These are phyloP conservation scores for Candida hispaniensis DNA, from an alignment of 805 yeast species.

Conservation along the genomic window DNA sequence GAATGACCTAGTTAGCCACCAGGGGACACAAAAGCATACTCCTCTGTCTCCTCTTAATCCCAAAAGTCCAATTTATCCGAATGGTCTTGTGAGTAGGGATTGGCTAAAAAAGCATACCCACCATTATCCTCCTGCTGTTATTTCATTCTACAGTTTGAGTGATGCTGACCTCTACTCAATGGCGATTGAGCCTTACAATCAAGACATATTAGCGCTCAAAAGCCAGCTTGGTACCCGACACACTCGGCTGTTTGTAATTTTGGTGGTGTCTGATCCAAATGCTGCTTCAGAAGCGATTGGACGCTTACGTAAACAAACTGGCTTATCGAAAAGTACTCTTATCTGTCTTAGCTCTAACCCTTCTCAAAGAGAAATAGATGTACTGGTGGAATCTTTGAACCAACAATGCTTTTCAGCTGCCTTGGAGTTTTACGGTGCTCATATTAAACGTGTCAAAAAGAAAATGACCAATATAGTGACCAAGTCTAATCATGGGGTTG, in stretches of 20 bases:
- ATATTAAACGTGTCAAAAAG: conserved; percentile 35
- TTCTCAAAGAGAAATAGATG: conserved; percentile 33
- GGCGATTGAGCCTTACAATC: conserved; percentile 20
- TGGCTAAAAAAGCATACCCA: conserved; percentile 47
- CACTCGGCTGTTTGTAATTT: conserved; percentile 20
- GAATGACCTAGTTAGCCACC: too few relatives aligned
- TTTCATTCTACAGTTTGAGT: conserved; percentile 31
- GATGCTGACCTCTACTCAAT: conserved; percentile 24
- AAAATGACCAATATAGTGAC: conserved; percentile 27
- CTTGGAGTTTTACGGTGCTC: conserved; percentile 35
- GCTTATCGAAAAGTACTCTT: conserved; percentile 37
- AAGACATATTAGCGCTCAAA: conserved; percentile 18
- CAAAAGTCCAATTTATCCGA: conserved; percentile 33
- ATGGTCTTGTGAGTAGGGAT: conserved; percentile 34
- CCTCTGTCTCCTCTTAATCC: conserved; percentile 37
- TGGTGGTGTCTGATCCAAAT: conserved; percentile 18
- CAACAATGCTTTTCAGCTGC: conserved; percentile 34
- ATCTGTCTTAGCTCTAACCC: conserved; percentile 36
- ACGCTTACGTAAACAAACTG: conserved; percentile 34
- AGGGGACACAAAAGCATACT: too few relatives aligned
- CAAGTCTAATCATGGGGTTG: conserved; percentile 17
- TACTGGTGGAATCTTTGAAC: conserved; percentile 32
- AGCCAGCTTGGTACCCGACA: conserved; percentile 17
- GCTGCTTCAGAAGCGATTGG: conserved; percentile 30
- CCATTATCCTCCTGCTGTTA: conserved; percentile 38